Evolutionary conservation across 768 basidiomycete species (phyloP).

Genomic region (Pleurotus pulmonarius): DNA sequence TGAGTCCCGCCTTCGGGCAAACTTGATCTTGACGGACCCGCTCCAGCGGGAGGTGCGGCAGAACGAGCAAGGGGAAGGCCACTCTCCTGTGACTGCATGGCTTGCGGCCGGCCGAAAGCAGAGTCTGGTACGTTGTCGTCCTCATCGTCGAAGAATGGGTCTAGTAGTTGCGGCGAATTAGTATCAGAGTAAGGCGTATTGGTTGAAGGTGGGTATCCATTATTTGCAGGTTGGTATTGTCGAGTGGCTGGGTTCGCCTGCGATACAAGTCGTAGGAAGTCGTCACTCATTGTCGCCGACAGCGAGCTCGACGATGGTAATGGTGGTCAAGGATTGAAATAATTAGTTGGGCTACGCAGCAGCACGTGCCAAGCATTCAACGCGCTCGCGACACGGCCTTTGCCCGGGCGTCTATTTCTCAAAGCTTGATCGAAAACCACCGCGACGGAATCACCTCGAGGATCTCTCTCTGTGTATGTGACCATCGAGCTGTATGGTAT

Average conservation of each 20-base stretch:
- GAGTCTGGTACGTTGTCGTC: conserved; percentile 70
- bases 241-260: conserved; percentile 64
- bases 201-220: conserved; percentile 58
- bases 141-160: conserved; percentile 89
- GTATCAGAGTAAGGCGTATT: conserved; percentile 35
- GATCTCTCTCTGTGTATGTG: no score
- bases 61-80: conserved; percentile 54
- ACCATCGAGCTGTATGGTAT: no score
- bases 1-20: conserved; percentile 40
- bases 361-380: conserved; percentile 8
- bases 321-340: conserved; percentile 4
- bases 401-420: neutral
- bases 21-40: conserved; percentile 45
- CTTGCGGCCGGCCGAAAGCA: conserved; percentile 50
- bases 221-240: conserved; percentile 47
- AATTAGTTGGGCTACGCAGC: neutral
- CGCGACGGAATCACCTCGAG: no score
- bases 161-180: conserved; percentile 51
- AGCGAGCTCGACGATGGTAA: conserved; percentile 3
- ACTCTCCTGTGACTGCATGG: conserved; percentile 52
- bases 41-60: conserved; percentile 61
- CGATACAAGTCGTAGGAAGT: conserved; percentile 71
- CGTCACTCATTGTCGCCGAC: conserved; percentile 53
- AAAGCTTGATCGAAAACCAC: no score
- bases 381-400: neutral